These are phyloP conservation scores for Tolypocladium inflatum DNA, from an alignment of 2,329 filamentous ascomycete species.

Conservation along the genomic window DNA sequence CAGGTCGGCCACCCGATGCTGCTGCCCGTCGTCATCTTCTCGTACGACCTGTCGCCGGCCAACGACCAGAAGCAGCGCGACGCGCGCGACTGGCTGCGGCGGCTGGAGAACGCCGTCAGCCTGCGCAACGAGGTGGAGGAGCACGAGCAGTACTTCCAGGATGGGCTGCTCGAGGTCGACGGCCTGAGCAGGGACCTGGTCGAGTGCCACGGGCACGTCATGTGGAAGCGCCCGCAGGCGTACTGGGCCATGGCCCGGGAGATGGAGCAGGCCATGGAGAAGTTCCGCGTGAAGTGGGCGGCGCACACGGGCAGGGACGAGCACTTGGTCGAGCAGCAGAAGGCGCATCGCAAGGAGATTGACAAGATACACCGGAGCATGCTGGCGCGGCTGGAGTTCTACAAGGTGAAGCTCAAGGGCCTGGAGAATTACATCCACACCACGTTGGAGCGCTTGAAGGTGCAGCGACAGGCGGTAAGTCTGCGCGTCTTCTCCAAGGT, in stretches of 20 bases:
- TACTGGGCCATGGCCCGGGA: slow-evolving; percentile 44
- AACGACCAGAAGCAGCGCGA: slow-evolving; percentile 54
- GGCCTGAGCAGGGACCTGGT: slow-evolving; percentile 52
- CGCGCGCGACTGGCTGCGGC: slow-evolving; percentile 52
- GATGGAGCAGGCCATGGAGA: slow-evolving; percentile 37
- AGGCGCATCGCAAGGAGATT: slow-evolving; percentile 20
- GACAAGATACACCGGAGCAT: slow-evolving; percentile 43
- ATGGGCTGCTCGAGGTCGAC: slow-evolving; percentile 45
- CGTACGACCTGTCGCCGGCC: slow-evolving; percentile 44
- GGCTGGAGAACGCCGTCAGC: slow-evolving; percentile 51
- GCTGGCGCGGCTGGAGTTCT: slow-evolving; percentile 46
- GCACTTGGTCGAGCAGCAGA: slow-evolving; percentile 13
- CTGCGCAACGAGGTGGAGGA: slow-evolving; percentile 51
- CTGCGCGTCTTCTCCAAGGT: background rate
- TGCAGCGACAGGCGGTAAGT: slow-evolving; percentile 51
- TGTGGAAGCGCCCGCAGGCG: slow-evolving; percentile 54
- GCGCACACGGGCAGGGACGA: slow-evolving; percentile 5
- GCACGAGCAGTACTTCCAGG: slow-evolving; percentile 43
- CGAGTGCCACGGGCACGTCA: slow-evolving; percentile 52
- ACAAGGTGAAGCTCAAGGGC: slow-evolving; percentile 49
- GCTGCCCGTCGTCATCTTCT: slow-evolving; percentile 48
- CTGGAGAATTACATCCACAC: slow-evolving; percentile 55
- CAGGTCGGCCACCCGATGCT: slow-evolving; percentile 50
- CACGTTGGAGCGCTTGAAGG: slow-evolving; percentile 49
- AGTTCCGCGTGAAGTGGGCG: slow-evolving; percentile 25